Percentiles rank a stretch among this genome's conserved stretches.
Conservation (phyloP, 768 basidiomycete genomes). For the Lactifluus volemus region DNA sequence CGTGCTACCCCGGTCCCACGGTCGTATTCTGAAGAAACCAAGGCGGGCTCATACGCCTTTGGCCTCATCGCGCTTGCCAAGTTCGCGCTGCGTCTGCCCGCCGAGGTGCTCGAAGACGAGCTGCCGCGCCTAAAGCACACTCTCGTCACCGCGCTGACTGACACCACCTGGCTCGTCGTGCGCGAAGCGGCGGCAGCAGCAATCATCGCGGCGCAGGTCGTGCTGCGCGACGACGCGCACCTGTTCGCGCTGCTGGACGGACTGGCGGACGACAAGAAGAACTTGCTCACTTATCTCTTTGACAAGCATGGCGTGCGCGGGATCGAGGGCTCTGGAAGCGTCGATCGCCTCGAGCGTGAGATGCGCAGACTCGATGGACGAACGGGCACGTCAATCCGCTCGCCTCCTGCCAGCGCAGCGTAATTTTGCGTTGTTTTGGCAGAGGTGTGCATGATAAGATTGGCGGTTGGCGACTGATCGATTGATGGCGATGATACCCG, state of each 20-base stretch:
- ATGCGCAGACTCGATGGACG: constrained; percentile 73
- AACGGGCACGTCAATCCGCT: constrained; percentile 57
- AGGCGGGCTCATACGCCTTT: constrained; percentile 66
- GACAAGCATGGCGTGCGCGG: constrained; percentile 76
- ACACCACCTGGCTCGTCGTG: constrained; percentile 62
- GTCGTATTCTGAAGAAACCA: constrained; percentile 40
- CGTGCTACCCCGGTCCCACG: constrained; percentile 40
- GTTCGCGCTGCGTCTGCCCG: constrained; percentile 70
- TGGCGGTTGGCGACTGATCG: not conserved
- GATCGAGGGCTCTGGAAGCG: constrained; percentile 24
- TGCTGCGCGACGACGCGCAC: constrained; percentile 75
- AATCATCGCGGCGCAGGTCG: constrained; percentile 78
- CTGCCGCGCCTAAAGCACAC: constrained; percentile 67
- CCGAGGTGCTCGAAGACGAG: constrained; percentile 82
- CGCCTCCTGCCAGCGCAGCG: not conserved
- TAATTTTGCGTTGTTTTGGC: no score
- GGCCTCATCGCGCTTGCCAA: constrained; percentile 78
- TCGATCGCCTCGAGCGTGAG: constrained; percentile 70
- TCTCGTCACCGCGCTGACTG: constrained; percentile 65
- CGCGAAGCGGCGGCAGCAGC: constrained; percentile 76
- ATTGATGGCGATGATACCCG: not conserved
- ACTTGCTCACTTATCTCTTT: constrained; percentile 80
- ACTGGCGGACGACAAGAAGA: constrained; percentile 85
- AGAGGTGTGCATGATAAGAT: not conserved
- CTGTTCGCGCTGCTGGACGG: constrained; percentile 75